Evolutionary conservation across 169 alveolate species (phyloP), one percentile per base, ranked within the genome.

Genomic region (Besnoitia besnoiti): DNA sequence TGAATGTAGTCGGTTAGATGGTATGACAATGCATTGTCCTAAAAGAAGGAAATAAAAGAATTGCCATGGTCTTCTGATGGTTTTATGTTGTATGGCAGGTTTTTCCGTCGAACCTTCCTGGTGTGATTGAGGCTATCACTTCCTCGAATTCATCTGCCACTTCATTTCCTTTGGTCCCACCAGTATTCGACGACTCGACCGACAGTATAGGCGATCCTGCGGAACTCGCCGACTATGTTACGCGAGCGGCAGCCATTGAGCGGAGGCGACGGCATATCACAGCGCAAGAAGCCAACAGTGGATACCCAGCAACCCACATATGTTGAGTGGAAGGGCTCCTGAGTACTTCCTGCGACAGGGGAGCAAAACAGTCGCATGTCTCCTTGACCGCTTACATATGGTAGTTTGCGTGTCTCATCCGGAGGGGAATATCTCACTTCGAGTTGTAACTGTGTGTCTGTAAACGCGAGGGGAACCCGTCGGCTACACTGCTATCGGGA

Each of bases 201-300:
- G 59, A 77, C 33, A 19, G 5, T 14, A 4, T 30, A 30, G 47
- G 21, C 8, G 87, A 77, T 77, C 61, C 87, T 5, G n/a, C 16
- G 10, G 87, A 10, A 59, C 87, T 77, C 59, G 87, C 35, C 42
- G 87, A 77, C 47, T 77, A 77, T 35, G 59, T 46, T 39, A 55
- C 30, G 35, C 73, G 73, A 55, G 73, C 73, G 73, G 73, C 73
- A 55, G 73, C 73, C 73, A 5, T 4, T 21, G 73, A 55, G 73
- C 73, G 73, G 73, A 33, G 27, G 73, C 16, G 73, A 55, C 73
- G 73, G 73, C 7, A 55, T 0, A 12, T 55, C 27, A 27, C 27
- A 27, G 21, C 73, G 27, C 16, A 55, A 0, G 73, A 55, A 14
- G 73, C n/a, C 35, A 55, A 55, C 33, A 21, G 35, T 33, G 16